These are phyloP conservation scores for Aureobasidium sp. DNA, from an alignment of 2,329 filamentous ascomycete genomes.

Conservation along the genomic window DNA sequence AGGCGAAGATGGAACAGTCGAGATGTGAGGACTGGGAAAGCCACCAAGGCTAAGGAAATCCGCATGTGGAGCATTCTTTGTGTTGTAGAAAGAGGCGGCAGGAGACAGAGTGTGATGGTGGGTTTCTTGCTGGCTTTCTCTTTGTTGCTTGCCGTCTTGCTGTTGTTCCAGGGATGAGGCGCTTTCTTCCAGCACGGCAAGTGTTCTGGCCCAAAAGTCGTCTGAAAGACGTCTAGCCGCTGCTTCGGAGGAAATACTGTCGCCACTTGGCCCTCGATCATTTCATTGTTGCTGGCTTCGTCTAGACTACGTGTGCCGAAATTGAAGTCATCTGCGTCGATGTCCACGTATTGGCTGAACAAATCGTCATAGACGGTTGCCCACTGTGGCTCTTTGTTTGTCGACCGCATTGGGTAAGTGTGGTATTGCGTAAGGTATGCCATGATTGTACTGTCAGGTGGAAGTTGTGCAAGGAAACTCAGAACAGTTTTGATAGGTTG, in stretches of 20 bases:
- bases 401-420: slow-evolving; percentile 24
- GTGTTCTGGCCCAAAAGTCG: slow-evolving; percentile 49
- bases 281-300: slow-evolving; percentile 7
- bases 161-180: slow-evolving; percentile 37
- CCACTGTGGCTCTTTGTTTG: slow-evolving; percentile 48
- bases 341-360: slow-evolving; percentile 58
- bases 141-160: slow-evolving; percentile 24
- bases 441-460: background rate
- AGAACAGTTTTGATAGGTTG: background rate
- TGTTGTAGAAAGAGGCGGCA: background rate
- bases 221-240: slow-evolving; percentile 23
- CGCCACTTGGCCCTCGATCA: background rate
- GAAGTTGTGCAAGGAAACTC: background rate
- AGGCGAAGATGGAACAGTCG: background rate
- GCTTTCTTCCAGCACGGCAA: slow-evolving; percentile 46
- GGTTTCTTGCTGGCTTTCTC: background rate
- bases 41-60: slow-evolving; percentile 32
- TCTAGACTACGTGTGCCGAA: slow-evolving; percentile 34
- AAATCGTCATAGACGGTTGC: slow-evolving; percentile 54
- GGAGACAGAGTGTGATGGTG: background rate
- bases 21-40: slow-evolving; percentile 25
- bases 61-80: slow-evolving; percentile 27
- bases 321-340: slow-evolving; percentile 49
- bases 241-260: background rate
- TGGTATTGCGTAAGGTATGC: slow-evolving; percentile 10